Evolutionary conservation across 306 rosid genomes (phyloP).

Genomic region (Quercus dentata): DNA sequence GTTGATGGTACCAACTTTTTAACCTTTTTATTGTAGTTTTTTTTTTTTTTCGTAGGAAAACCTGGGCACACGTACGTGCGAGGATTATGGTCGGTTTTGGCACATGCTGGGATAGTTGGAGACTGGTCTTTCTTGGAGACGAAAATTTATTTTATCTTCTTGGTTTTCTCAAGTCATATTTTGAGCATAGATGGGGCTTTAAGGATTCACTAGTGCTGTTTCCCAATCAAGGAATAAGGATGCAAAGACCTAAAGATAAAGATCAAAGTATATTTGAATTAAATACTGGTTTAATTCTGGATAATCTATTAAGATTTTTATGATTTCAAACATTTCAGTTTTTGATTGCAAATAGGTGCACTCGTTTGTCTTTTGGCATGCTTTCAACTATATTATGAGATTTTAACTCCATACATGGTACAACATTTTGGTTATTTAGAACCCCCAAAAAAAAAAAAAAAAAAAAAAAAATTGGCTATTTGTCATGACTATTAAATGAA

Average conservation of each 20-base stretch:
- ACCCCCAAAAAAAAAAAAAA: too few relatives aligned
- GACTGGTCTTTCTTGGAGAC: neutral
- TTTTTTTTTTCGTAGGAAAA: neutral
- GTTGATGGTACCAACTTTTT: constrained; percentile 5
- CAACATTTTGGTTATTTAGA: too few relatives aligned
- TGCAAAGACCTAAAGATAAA: too few relatives aligned
- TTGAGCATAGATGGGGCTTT: neutral
- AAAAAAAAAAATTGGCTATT: too few relatives aligned
- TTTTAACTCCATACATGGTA: too few relatives aligned
- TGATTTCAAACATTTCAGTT: too few relatives aligned
- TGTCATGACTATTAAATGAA: too few relatives aligned
- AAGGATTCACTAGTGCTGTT: neutral
- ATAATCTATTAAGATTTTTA: too few relatives aligned
- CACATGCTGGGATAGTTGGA: constrained; percentile 7
- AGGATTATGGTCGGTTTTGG: constrained; percentile 44
- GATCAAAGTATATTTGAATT: neutral
- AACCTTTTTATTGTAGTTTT: neutral
- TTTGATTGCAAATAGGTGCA: too few relatives aligned
- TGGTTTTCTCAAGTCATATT: neutral
- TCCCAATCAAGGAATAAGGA: neutral
- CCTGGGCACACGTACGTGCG: constrained; percentile 28
- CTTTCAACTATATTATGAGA: too few relatives aligned
- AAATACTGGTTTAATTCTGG: too few relatives aligned
- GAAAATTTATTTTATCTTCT: neutral
- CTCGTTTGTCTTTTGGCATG: too few relatives aligned